phyloP scores from a whole-genome alignment of 495 filamentous ascomycete genomes.

The Hypoxylon cercidicola region DNA sequence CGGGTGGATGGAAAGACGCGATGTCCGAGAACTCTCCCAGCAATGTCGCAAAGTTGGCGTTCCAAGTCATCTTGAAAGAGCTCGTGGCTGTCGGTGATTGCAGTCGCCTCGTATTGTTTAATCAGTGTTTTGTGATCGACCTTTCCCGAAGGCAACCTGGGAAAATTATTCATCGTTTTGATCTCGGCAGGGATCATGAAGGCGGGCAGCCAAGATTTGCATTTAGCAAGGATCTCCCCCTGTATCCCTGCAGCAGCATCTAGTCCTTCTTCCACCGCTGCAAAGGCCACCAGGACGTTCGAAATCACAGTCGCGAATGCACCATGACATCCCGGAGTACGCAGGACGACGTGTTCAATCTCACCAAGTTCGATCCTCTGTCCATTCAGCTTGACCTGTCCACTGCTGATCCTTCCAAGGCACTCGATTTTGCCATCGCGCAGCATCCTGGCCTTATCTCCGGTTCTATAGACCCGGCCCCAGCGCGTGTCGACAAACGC shows the following conservation, averaged over 20 bases:
- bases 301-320: constrained; percentile 69
- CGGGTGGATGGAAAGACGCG: constrained; percentile 51
- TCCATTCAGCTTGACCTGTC: constrained; percentile 84
- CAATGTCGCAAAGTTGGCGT: constrained; percentile 57
- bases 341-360: constrained; percentile 74
- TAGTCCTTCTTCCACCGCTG: constrained; percentile 56
- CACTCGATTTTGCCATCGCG: constrained; percentile 79
- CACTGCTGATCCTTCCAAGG: constrained; percentile 78
- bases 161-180: constrained; percentile 67
- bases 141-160: constrained; percentile 81
- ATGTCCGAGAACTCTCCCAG: constrained; percentile 58
- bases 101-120: constrained; percentile 58
- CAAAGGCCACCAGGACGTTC: constrained; percentile 73
- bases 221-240: constrained; percentile 62
- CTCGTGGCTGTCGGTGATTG: background rate
- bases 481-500: constrained; percentile 70
- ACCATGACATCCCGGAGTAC: constrained; percentile 60
- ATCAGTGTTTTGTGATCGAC: constrained; percentile 74
- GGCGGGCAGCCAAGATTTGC: constrained; percentile 73
- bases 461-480: constrained; percentile 81
- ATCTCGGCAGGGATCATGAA: constrained; percentile 84
- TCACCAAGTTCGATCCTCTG: constrained; percentile 87
- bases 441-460: constrained; percentile 79
- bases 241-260: constrained; percentile 43
- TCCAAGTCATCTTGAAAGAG: constrained; percentile 53